Base-by-base conservation (phyloP, 768 basidiomycete species). In the Boletus rufocinnamomeus region DNA sequence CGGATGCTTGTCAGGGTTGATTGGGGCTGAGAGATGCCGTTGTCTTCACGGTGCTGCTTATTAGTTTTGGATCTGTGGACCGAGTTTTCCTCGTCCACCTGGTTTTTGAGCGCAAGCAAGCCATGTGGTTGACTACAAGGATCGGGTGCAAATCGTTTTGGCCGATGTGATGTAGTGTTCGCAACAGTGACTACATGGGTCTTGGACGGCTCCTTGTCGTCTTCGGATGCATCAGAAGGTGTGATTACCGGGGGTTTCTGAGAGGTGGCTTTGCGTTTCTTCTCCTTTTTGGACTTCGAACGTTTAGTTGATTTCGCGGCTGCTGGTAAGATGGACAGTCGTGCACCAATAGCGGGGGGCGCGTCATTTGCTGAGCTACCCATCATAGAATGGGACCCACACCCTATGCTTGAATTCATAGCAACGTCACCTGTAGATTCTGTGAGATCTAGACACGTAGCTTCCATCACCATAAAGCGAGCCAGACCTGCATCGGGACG, bases 221-320 rank as follows among this genome's bases (percentile, higher is more conserved):
- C 63, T 47, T 58, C 68, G n/a, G 63, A 66, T n/a, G 44, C 54
- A 59, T 66, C 63, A 25, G 70, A 63, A 23, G 62, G 56, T 34
- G 66, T 43, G 27, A 63, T 52, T 17, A 57, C 43, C 0, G 60
- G 28, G 23, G 66, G 58, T 19, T 66, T 59, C 62, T 72, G 69
- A 50, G 63, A 62, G 40, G 48, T 55, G 35, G 62, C 54, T 58
- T 68, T 70, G 41, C 63, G 70, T 52, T 70, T 71, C 57, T 52
- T 65, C 11, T 38, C 46, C 45, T 32, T 59, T 43, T 58, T 44
- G 21, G 35, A 51, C 3, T 23, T 21, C 10, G 48, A 50, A 25
- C 44, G 51, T 43, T 51, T 45, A 23, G 21, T 25, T 19, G 46
- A 40, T 28, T 56, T 56, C 25, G 21, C 27, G 32, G n/a, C 32